Evolutionary conservation across 2,329 filamentous ascomycete species (phyloP).

Genomic region (Penicillium sp.): DNA sequence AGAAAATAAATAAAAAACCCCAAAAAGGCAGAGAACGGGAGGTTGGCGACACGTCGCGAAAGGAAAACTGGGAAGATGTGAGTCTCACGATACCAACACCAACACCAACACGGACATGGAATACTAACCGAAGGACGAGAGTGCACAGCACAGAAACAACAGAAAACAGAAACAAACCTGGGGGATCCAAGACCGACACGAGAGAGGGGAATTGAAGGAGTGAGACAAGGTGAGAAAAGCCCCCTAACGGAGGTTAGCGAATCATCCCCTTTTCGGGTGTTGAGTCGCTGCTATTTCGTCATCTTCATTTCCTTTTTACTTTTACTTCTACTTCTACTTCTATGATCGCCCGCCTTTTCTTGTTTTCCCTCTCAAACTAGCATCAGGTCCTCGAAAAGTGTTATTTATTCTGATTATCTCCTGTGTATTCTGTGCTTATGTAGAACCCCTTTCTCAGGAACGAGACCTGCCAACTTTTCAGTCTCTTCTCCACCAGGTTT

Average conservation of each 20-base stretch:
- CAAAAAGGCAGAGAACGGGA: slow-evolving; percentile 6
- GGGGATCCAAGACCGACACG: neutral
- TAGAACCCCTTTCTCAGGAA: neutral
- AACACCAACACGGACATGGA: neutral
- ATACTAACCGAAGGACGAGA: slow-evolving; percentile 14
- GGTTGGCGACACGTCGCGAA: slow-evolving; percentile 14
- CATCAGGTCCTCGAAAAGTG: neutral
- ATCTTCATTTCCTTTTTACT: neutral
- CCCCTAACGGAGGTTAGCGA: slow-evolving; percentile 9
- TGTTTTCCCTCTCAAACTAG: neutral
- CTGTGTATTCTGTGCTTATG: neutral
- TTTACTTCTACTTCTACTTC: neutral
- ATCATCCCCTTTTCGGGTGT: neutral
- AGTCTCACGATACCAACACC: neutral
- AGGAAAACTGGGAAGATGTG: slow-evolving; percentile 9
- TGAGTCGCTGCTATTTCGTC: neutral
- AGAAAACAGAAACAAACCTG: neutral
- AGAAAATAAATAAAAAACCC: too few relatives aligned
- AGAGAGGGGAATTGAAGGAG: neutral
- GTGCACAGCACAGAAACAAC: slow-evolving; percentile 21
- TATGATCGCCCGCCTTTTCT: neutral
- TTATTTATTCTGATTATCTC: neutral
- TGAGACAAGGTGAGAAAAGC: slow-evolving; percentile 6
- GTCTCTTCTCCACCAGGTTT: neutral
- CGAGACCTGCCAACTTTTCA: neutral